These are phyloP conservation scores for Melanopsichium pennsylvanicum DNA, from an alignment of 1,284 basidiomycete genomes.

Conservation along the genomic window DNA sequence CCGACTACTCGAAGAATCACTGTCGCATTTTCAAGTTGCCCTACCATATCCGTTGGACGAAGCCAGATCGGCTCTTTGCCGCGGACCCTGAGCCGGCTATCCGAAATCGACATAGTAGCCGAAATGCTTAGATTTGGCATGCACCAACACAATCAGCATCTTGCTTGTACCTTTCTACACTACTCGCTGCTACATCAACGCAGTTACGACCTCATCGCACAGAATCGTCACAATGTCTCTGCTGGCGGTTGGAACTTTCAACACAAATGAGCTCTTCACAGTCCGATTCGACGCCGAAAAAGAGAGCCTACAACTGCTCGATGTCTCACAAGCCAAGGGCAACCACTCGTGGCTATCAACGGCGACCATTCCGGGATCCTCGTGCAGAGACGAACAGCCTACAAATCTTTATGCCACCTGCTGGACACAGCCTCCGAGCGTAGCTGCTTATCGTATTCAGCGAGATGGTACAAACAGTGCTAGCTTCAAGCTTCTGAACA, in stretches of 20 bases:
- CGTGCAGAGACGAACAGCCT: not conserved
- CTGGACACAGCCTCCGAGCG: constrained; percentile 48
- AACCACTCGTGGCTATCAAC: constrained; percentile 53
- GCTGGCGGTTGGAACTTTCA: constrained; percentile 47
- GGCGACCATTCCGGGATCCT: constrained; percentile 9
- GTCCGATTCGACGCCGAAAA: constrained; percentile 31
- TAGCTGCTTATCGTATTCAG: constrained; percentile 42
- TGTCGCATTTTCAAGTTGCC: too few species aligned
- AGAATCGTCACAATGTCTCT: constrained; percentile 16
- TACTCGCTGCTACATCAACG: not conserved
- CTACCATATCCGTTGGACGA: too few species aligned
- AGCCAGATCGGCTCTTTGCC: constrained; percentile 10
- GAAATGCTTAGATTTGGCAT: constrained; percentile 11
- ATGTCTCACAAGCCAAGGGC: constrained; percentile 35
- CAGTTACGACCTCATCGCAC: too few species aligned
- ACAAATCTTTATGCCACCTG: constrained; percentile 47
- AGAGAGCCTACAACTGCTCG: constrained; percentile 28
- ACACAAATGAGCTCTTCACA: constrained; percentile 48
- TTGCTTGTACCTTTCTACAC: not conserved
- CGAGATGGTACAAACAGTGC: constrained; percentile 3
- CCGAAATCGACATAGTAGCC: not conserved
- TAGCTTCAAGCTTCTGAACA: constrained; percentile 39
- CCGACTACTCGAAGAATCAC: too few species aligned
- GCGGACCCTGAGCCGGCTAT: constrained; percentile 25
- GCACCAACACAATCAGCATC: not conserved